Conservation (phyloP, 257 asterid species). For the Misopates orontium region DNA sequence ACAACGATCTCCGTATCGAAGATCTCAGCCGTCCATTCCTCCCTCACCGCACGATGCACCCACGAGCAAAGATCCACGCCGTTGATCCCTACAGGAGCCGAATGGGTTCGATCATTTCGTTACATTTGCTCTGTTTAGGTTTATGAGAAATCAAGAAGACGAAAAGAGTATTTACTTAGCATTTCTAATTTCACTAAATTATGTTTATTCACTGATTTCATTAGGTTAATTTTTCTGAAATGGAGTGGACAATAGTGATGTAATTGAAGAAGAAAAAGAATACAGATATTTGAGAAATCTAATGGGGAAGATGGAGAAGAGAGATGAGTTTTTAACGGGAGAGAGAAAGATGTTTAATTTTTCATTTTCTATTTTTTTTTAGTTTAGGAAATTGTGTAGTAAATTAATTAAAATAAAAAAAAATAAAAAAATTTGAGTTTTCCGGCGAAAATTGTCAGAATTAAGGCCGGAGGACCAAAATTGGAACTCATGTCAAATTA, state of each 20-base stretch:
- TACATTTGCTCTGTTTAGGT: background rate
- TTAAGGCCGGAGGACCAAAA: too few relatives aligned
- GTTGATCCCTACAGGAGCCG: slow-evolving; percentile 53
- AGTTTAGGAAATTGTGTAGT: too few relatives aligned
- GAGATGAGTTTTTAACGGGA: too few relatives aligned
- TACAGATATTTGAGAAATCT: slow-evolving; percentile 26
- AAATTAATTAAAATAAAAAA: too few relatives aligned
- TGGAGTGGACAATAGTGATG: slow-evolving; percentile 62
- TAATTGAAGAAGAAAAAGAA: slow-evolving; percentile 46
- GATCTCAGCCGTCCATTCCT: slow-evolving; percentile 95
- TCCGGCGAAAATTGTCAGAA: too few relatives aligned
- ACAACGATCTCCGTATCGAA: slow-evolving; percentile 73
- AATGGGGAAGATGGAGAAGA: too few relatives aligned
- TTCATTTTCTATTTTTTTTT: too few relatives aligned
- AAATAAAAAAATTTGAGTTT: too few relatives aligned
- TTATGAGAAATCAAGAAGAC: too few relatives aligned
- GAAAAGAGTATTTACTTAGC: too few relatives aligned
- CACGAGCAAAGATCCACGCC: slow-evolving; percentile 72
- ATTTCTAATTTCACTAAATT: slow-evolving; percentile 9
- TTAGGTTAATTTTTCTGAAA: slow-evolving; percentile 8
- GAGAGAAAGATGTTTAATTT: too few relatives aligned
- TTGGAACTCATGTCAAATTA: too few relatives aligned
- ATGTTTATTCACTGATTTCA: background rate
- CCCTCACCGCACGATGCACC: slow-evolving; percentile 83
- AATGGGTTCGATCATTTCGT: slow-evolving; percentile 21